Base-by-base conservation (phyloP, 2,329 filamentous ascomycete species). In the Graphilbum sp. region DNA sequence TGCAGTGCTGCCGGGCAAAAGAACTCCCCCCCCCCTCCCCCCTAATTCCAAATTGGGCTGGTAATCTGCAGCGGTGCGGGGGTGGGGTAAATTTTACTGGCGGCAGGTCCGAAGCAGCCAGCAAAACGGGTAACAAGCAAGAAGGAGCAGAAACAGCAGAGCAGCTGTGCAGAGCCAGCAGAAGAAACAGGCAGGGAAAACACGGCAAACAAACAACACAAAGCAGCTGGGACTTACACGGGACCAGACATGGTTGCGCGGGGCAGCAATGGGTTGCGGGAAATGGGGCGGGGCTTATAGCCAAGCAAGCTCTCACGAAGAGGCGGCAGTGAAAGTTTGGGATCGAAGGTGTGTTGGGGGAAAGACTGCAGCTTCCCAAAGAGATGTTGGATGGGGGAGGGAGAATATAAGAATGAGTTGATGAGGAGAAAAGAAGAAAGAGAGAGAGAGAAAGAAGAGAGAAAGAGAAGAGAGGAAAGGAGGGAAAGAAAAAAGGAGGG, bases 171-270 rank as follows among this genome's bases (percentile, higher is more conserved):
- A 29, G 13, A 29, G 15, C 11, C 4, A 5, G 7, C 8, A 29
- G 13, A 10, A 29, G 7, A 15, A 10, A 29, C 23, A n/a, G n/a
- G 16, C 27, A 35, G 7, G 34, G 18, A 35, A 35, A n/a, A 35
- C 13, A 33, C 41, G 35, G 37, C 29, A 40, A 37, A 19, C 5
- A 19, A 15, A 23, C 16, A 21, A 32, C 17, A 18, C 5, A 7
- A 44, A 41, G 30, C 31, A 41, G 30, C 31, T 33, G 49, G 47
- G 30, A 76, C 74, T 77, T 72, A 79, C 74, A 75, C 72, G 61
- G 74, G 60, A 58, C 69, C 69, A 67, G 71, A 75, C 71, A 75
- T 75, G 60, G 60, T 29, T 43, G 42, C 32, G 34, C n/a, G 32
- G 35, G 38, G 18, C 17, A 30, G 27, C 15, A 33, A 36, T n/a